A percentile compares a stretch with the other conserved stretches of the same genome.
Evolutionary conservation across 2,329 filamentous ascomycete genomes (phyloP).

Genomic region (Scopulariopsis brevicaulis): DNA sequence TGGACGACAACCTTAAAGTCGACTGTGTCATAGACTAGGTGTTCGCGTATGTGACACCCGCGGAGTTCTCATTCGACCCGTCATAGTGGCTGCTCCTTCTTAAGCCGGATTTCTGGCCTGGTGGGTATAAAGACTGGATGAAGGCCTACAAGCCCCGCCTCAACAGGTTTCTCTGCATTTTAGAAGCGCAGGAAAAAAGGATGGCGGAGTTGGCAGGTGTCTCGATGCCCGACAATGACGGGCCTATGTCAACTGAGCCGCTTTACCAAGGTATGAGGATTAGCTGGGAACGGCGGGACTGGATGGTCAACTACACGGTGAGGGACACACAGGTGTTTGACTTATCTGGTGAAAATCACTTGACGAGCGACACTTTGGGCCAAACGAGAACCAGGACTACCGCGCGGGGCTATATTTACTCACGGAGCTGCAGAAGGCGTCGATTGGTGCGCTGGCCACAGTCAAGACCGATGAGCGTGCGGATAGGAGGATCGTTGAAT

Average conservation of each 20-base stretch:
- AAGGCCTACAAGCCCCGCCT: slow-evolving; percentile 18
- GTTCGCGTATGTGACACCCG: slow-evolving; percentile 20
- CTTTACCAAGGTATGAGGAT: slow-evolving; percentile 22
- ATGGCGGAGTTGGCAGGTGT: background rate
- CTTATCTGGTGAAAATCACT: slow-evolving; percentile 22
- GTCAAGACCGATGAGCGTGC: slow-evolving; percentile 6
- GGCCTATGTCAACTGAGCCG: background rate
- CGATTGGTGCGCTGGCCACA: slow-evolving; percentile 14
- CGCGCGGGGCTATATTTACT: slow-evolving; percentile 13
- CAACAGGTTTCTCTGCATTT: slow-evolving; percentile 17
- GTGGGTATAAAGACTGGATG: slow-evolving; percentile 17
- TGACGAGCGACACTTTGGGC: slow-evolving; percentile 20
- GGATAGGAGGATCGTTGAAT: slow-evolving; percentile 8
- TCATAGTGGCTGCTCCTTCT: slow-evolving; percentile 27
- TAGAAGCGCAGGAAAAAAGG: slow-evolving; percentile 18
- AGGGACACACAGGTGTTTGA: slow-evolving; percentile 26
- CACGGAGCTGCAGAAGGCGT: slow-evolving; percentile 8
- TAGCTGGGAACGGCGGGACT: slow-evolving; percentile 21
- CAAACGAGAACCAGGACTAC: slow-evolving; percentile 9
- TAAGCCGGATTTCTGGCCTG: slow-evolving; percentile 18
- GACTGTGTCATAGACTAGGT: slow-evolving; percentile 28
- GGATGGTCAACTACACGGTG: slow-evolving; percentile 21
- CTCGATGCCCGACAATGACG: background rate
- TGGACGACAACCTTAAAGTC: slow-evolving; percentile 15
- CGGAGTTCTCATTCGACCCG: slow-evolving; percentile 20